A percentile compares a stretch with the other conserved stretches of the same genome.
phyloP scores from a whole-genome alignment of 805 yeast species.

The Kuraishia cidri region DNA sequence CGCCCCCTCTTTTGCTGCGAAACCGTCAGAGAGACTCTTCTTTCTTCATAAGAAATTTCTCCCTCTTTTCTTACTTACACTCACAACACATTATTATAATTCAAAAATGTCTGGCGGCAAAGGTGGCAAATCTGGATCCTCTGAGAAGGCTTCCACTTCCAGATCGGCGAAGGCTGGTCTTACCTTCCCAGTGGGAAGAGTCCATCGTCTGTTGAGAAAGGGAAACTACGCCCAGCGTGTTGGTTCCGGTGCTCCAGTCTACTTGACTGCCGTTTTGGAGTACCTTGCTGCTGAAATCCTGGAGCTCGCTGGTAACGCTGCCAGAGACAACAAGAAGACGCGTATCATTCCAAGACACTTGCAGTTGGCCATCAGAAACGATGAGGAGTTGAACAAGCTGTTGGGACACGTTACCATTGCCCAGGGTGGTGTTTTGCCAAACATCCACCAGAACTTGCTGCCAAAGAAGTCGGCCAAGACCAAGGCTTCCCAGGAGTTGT shows the following conservation, averaged over 20 bases:
- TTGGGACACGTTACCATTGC: constrained; percentile 95
- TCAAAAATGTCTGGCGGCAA: constrained; percentile 55
- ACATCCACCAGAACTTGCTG: constrained; percentile 88
- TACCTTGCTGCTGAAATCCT: constrained; percentile 96
- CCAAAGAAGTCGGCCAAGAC: constrained; percentile 48
- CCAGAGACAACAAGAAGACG: constrained; percentile 97
- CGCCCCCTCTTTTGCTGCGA: constrained; percentile 1
- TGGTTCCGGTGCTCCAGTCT: constrained; percentile 99
- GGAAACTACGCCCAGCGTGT: constrained; percentile 98
- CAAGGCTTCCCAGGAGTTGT: constrained; percentile 53
- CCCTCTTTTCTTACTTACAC: too few species aligned
- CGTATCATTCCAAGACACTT: constrained; percentile 98
- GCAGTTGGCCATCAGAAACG: constrained; percentile 96
- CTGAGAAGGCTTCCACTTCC: constrained; percentile 93
- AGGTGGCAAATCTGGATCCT: constrained; percentile 91
- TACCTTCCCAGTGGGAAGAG: constrained; percentile 99
- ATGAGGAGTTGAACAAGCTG: constrained; percentile 91
- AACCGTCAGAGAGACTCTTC: too few species aligned
- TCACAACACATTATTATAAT: constrained; percentile 1
- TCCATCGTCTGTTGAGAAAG: constrained; percentile 92
- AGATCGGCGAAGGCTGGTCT: constrained; percentile 98
- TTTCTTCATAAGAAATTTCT: too few species aligned
- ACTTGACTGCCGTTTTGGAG: constrained; percentile 94
- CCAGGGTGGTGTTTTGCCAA: constrained; percentile 98
- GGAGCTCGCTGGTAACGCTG: constrained; percentile 98